A percentile compares a stretch with the other conserved stretches of the same genome.
Conservation (phyloP, 331 rosid species). For the Saraca asoca region DNA sequence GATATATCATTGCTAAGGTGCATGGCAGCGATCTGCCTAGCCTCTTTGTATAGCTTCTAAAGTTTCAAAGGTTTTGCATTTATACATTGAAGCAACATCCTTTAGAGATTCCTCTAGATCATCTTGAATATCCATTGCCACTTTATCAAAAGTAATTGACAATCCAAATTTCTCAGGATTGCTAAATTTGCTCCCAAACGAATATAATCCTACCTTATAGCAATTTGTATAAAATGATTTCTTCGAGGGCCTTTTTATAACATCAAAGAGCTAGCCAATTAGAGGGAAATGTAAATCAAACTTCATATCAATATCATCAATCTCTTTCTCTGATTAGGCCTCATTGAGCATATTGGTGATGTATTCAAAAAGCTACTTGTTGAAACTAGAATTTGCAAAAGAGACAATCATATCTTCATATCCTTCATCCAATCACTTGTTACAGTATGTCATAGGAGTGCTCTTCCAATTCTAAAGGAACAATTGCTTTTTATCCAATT, state of each 20-base stretch:
- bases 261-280: conserved; percentile 22
- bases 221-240: conserved; percentile 42
- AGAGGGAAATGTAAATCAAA: conserved; percentile 50
- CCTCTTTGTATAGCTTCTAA: conserved; percentile 50
- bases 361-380: too few relatives aligned
- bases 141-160: conserved; percentile 31
- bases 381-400: conserved; percentile 37
- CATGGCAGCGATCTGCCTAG: conserved; percentile 55
- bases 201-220: conserved; percentile 41
- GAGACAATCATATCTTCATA: conserved; percentile 17
- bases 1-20: conserved; percentile 42
- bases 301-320: too few relatives aligned
- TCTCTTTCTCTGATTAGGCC: too few relatives aligned
- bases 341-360: too few relatives aligned
- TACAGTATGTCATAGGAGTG: conserved; percentile 39
- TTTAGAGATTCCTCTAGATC: too few relatives aligned
- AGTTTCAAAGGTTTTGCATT: too few relatives aligned
- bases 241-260: conserved; percentile 45
- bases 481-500: conserved; percentile 49
- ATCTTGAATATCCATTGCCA: too few relatives aligned
- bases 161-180: conserved; percentile 39
- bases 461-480: conserved; percentile 47
- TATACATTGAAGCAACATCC: too few relatives aligned
- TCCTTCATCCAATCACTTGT: conserved; percentile 41
- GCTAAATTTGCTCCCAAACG: conserved; percentile 45